Conservation (phyloP, 225 moss, liverwort and hornwort species). For the Pseudoscleropodium purum region DNA sequence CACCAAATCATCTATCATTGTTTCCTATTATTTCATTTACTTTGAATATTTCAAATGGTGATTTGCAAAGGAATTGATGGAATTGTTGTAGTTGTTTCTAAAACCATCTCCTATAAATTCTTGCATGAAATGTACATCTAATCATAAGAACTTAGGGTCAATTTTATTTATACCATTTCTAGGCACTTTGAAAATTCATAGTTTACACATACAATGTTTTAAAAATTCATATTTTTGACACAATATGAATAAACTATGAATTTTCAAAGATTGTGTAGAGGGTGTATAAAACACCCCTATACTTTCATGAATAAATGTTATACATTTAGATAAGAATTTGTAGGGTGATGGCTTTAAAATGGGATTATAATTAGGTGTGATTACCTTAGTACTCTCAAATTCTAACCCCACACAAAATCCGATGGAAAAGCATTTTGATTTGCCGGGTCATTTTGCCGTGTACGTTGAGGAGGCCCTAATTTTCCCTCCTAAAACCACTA, state of each 20-base stretch:
- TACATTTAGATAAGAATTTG: not conserved
- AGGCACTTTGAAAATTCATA: not conserved
- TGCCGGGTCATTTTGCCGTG: not conserved
- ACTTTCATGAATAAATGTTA: not conserved
- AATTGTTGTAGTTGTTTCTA: not conserved
- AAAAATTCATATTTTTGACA: not conserved
- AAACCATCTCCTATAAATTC: not conserved
- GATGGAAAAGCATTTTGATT: not conserved
- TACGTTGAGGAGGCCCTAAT: not conserved
- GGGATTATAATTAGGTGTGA: not conserved
- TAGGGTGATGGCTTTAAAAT: not conserved
- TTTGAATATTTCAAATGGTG: not conserved
- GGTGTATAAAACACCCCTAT: accelerated
- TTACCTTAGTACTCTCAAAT: too few relatives aligned
- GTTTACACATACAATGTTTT: not conserved
- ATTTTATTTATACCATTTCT: not conserved
- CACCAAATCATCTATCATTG: too few relatives aligned
- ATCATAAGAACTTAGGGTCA: not conserved
- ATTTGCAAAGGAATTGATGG: accelerated
- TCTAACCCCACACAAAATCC: not conserved
- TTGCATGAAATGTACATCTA: not conserved
- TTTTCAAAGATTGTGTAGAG: not conserved
- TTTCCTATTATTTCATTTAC: not conserved
- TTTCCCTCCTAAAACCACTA: not conserved
- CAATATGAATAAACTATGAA: not conserved